These are phyloP conservation scores for Gaultheria prostrata DNA, from an alignment of 148 eudicot genomes.

Conservation along the genomic window DNA sequence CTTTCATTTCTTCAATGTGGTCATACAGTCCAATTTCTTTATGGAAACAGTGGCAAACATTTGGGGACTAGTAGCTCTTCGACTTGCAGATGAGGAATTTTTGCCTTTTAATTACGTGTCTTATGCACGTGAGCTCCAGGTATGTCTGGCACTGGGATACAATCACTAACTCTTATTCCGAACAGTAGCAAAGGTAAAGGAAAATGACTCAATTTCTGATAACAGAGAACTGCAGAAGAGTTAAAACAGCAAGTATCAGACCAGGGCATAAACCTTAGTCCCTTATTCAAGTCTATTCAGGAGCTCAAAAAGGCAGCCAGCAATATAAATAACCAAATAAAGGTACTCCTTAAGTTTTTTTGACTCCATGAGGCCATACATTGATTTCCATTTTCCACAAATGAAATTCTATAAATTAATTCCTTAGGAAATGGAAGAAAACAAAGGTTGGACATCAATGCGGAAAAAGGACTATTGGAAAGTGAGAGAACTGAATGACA, in stretches of 20 bases:
- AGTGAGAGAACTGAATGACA: slow-evolving; percentile 55
- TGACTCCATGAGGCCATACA: neutral
- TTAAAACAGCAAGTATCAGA: slow-evolving; percentile 30
- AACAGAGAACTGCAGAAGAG: slow-evolving; percentile 50
- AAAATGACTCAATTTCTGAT: neutral
- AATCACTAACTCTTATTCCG: neutral
- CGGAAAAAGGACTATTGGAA: slow-evolving; percentile 30
- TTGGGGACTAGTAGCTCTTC: slow-evolving; percentile 51
- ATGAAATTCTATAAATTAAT: neutral
- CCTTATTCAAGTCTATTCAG: slow-evolving; percentile 47
- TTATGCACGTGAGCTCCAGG: slow-evolving; percentile 54
- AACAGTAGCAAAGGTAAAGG: neutral
- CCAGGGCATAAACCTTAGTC: slow-evolving; percentile 33
- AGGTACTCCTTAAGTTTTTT: slow-evolving; percentile 28
- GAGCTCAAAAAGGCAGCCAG: slow-evolving; percentile 42
- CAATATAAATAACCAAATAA: slow-evolving; percentile 39
- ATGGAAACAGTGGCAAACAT: slow-evolving; percentile 42
- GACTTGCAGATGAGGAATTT: slow-evolving; percentile 52
- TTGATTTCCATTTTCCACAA: neutral
- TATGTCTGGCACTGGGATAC: slow-evolving; percentile 18
- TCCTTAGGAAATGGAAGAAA: slow-evolving; percentile 34
- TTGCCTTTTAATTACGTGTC: slow-evolving; percentile 42
- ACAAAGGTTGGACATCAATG: slow-evolving; percentile 38
- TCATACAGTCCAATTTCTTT: neutral
- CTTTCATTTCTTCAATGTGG: neutral